Percentiles rank a stretch among this genome's conserved stretches.
phyloP scores from a whole-genome alignment of 2,329 filamentous ascomycete species.

The Daldinia sp. region DNA sequence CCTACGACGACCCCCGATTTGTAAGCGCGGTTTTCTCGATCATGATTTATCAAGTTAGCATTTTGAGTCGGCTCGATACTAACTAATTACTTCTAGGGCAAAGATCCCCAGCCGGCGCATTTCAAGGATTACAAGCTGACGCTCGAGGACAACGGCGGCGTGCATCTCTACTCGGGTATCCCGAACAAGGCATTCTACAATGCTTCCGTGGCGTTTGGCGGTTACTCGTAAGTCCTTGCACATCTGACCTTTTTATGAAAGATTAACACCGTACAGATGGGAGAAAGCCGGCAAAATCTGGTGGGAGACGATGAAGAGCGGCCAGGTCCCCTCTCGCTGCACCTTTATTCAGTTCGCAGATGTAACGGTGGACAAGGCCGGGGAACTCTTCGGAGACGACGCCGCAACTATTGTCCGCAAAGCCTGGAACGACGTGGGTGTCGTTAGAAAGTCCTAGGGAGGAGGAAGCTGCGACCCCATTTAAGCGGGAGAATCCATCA shows the following conservation, averaged over 20 bases:
- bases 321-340: constrained; percentile 51
- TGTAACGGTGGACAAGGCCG: constrained; percentile 56
- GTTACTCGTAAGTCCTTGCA: constrained; percentile 51
- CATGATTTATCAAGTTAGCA: not conserved
- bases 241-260: too few relatives aligned
- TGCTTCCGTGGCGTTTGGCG: constrained; percentile 56
- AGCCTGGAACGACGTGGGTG: constrained; percentile 59
- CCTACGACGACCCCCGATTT: constrained; percentile 61
- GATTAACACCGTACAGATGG: constrained; percentile 53
- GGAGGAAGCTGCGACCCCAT: constrained; percentile 2
- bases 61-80: not conserved
- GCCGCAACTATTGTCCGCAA: constrained; percentile 55
- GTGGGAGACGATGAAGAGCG: constrained; percentile 59
- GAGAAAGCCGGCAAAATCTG: constrained; percentile 62
- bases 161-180: constrained; percentile 65
- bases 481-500: not conserved
- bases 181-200: constrained; percentile 66
- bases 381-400: constrained; percentile 53
- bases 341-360: constrained; percentile 60
- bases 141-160: constrained; percentile 59
- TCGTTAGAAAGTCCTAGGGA: constrained; percentile 46
- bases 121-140: constrained; percentile 54
- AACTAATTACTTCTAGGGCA: constrained; percentile 49
- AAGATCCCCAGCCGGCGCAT: constrained; percentile 61
- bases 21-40: constrained; percentile 25